A percentile compares a stretch with the other conserved stretches of the same genome.
These are phyloP conservation scores for Suillus sp. DNA, from an alignment of 768 basidiomycete genomes.

Conservation along the genomic window DNA sequence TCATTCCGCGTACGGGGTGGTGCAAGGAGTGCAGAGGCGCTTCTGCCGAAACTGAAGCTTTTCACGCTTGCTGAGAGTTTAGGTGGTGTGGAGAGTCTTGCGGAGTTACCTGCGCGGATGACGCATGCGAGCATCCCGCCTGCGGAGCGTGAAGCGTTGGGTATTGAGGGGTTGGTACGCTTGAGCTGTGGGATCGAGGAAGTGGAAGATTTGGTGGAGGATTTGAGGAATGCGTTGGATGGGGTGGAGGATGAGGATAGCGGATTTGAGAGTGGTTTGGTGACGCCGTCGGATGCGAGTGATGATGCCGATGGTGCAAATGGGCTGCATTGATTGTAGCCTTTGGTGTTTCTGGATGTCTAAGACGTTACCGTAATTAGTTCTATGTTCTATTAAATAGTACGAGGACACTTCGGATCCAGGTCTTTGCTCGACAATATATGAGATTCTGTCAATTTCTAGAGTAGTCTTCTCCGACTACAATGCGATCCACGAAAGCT, in stretches of 20 bases:
- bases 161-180: constrained; percentile 84
- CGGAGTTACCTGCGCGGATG: constrained; percentile 87
- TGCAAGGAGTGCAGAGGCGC: constrained; percentile 56
- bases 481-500: too few species aligned
- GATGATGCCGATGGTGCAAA: background rate
- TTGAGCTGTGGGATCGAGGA: constrained; percentile 92
- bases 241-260: constrained; percentile 53
- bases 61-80: constrained; percentile 87
- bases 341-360: background rate
- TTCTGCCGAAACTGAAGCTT: constrained; percentile 64
- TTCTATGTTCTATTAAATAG: background rate
- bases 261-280: background rate
- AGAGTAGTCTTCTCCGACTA: too few species aligned
- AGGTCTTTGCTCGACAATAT: too few species aligned
- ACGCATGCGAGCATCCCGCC: constrained; percentile 81
- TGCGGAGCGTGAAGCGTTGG: constrained; percentile 64
- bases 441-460: too few species aligned
- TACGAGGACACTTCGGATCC: too few species aligned
- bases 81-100: constrained; percentile 91
- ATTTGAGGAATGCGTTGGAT: constrained; percentile 45
- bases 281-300: background rate
- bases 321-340: background rate
- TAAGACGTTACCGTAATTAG: background rate
- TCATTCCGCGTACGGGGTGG: constrained; percentile 65
- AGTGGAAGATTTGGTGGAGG: constrained; percentile 67